Conservation (phyloP, 495 filamentous ascomycete genomes). For the Penicillium herquei region DNA sequence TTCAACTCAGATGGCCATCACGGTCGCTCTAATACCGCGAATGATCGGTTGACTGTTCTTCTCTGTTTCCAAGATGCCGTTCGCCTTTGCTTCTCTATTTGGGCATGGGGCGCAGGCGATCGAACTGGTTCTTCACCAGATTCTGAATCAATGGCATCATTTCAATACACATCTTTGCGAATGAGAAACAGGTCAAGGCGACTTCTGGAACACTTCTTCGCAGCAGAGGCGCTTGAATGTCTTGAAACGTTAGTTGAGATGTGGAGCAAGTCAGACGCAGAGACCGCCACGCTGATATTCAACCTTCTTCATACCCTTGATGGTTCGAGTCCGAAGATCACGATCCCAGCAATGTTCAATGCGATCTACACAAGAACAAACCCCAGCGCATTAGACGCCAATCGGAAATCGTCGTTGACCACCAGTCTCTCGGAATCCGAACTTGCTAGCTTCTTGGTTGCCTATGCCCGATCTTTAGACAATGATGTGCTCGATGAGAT, state of each 20-base stretch:
- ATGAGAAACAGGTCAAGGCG: conserved; percentile 86
- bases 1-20: conserved; percentile 79
- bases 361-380: conserved; percentile 94
- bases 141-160: conserved; percentile 71
- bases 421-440: conserved; percentile 78
- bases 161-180: conserved; percentile 81
- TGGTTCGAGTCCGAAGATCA: conserved; percentile 85
- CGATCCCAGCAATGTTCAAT: conserved; percentile 95
- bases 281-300: conserved; percentile 58
- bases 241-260: conserved; percentile 84
- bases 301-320: conserved; percentile 88
- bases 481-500: conserved; percentile 99
- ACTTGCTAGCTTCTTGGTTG: conserved; percentile 81
- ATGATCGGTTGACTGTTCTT: conserved; percentile 87
- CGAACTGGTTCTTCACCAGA: conserved; percentile 58
- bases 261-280: conserved; percentile 58
- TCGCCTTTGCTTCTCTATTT: conserved; percentile 85
- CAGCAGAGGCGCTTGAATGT: conserved; percentile 91
- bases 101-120: conserved; percentile 83
- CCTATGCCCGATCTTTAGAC: conserved; percentile 85
- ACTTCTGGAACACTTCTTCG: conserved; percentile 88
- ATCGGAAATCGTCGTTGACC: conserved; percentile 81
- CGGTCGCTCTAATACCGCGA: conserved; percentile 74
- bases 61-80: conserved; percentile 97
- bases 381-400: conserved; percentile 72